phyloP scores from a whole-genome alignment of 768 basidiomycete genomes.

The Agaricus subrufescens region DNA sequence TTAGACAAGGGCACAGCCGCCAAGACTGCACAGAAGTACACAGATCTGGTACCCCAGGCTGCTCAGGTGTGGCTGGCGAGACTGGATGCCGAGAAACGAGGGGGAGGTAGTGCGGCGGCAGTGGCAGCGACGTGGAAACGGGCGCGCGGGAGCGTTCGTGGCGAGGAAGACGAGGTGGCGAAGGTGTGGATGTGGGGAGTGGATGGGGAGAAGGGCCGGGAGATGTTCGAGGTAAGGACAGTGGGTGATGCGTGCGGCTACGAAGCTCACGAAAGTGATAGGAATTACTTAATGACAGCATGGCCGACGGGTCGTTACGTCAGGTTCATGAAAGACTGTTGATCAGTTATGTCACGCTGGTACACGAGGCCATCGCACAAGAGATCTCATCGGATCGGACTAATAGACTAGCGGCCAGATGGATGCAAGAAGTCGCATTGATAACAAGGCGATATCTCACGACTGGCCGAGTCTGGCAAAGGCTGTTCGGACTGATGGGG shows the following conservation, averaged over 20 bases:
- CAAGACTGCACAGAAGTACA: slow-evolving; percentile 43
- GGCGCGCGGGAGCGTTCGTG: slow-evolving; percentile 34
- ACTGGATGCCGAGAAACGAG: slow-evolving; percentile 36
- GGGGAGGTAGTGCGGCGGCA: slow-evolving; percentile 16
- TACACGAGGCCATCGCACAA: slow-evolving; percentile 18
- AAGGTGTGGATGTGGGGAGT: slow-evolving; percentile 57
- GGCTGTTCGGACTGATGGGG: slow-evolving; percentile 32
- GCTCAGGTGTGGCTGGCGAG: slow-evolving; percentile 50
- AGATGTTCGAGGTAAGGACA: slow-evolving; percentile 28
- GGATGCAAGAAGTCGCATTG: slow-evolving; percentile 30
- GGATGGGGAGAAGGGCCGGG: slow-evolving; percentile 16
- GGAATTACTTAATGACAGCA: slow-evolving; percentile 42
- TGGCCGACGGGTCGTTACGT: slow-evolving; percentile 32
- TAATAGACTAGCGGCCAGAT: slow-evolving; percentile 15
- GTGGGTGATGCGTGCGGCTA: not conserved
- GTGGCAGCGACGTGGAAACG: slow-evolving; percentile 35
- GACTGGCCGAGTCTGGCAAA: slow-evolving; percentile 38
- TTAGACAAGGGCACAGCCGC: slow-evolving; percentile 16
- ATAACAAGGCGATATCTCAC: slow-evolving; percentile 38
- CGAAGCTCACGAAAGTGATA: slow-evolving; percentile 17
- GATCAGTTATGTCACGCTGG: slow-evolving; percentile 35
- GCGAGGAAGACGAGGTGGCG: slow-evolving; percentile 24
- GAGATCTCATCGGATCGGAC: slow-evolving; percentile 26
- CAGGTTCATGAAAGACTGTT: slow-evolving; percentile 44
- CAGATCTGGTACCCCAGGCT: slow-evolving; percentile 27